A percentile compares a stretch with the other conserved stretches of the same genome.
phyloP scores from a whole-genome alignment of 2,329 filamentous ascomycete species.

The Clarireedia paspali region DNA sequence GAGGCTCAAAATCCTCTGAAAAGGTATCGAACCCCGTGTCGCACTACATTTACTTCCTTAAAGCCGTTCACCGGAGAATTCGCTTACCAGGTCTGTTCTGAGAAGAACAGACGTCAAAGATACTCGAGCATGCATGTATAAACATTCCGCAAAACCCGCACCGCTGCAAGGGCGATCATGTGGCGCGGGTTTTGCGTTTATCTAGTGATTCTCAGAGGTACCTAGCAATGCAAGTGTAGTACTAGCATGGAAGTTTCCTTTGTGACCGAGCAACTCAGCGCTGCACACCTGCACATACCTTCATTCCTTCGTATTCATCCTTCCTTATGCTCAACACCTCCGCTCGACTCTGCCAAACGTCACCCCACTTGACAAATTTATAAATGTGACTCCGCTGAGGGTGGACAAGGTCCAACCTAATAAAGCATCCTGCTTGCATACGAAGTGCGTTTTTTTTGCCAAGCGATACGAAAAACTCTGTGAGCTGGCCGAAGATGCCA shows the following conservation, averaged over 20 bases:
- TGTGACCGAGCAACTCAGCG: neutral
- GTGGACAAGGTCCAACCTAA: neutral
- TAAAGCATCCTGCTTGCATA: neutral
- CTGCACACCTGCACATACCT: neutral
- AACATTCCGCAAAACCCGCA: neutral
- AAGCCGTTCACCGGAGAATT: too few relatives aligned
- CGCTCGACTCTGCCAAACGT: neutral
- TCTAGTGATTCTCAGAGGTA: neutral
- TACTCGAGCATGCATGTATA: neutral
- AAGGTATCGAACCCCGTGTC: too few relatives aligned
- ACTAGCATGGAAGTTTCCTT: constrained; percentile 1
- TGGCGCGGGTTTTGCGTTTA: neutral
- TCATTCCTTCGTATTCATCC: constrained; percentile 4
- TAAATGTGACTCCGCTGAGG: neutral
- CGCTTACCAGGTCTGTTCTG: neutral
- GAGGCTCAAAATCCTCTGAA: neutral
- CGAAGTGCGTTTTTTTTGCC: neutral
- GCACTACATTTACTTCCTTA: too few relatives aligned
- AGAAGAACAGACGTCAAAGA: neutral
- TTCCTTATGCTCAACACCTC: constrained; percentile 1
- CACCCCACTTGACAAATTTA: neutral
- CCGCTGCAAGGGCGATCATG: constrained; percentile 3
- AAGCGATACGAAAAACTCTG: neutral
- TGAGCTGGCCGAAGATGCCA: neutral
- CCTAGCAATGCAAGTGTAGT: neutral